phyloP scores from a whole-genome alignment of 2,329 filamentous ascomycete genomes.

The Xylariaceae sp. region DNA sequence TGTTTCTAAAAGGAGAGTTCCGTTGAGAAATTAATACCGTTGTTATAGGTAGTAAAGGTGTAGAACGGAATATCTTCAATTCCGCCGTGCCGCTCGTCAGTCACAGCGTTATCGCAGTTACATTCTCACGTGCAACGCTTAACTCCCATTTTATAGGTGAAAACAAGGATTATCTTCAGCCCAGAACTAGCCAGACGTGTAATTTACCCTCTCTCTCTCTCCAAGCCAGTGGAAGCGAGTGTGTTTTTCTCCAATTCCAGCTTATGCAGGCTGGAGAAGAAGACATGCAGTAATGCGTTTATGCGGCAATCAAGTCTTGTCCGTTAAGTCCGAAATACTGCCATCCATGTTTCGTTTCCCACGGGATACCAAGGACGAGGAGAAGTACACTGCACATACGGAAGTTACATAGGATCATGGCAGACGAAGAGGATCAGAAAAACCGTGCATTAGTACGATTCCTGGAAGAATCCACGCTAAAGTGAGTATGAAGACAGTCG shows the following conservation, averaged over 20 bases:
- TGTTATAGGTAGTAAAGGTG: not conserved
- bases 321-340: not conserved
- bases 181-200: no score
- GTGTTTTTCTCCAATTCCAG: not conserved
- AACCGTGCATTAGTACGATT: slow-evolving; percentile 16
- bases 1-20: not conserved
- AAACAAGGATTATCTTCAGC: no score
- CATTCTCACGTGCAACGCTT: not conserved
- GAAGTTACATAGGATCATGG: not conserved
- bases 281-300: not conserved
- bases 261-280: not conserved
- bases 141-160: no score
- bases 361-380: no score
- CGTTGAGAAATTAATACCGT: not conserved
- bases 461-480: no score
- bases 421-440: slow-evolving; percentile 5
- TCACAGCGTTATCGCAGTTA: not conserved
- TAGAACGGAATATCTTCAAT: no score
- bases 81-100: not conserved
- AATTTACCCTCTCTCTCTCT: no score
- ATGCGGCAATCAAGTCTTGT: not conserved
- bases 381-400: no score
- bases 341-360: no score
- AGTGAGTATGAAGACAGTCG: no score
- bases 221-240: not conserved